A percentile compares a stretch with the other conserved stretches of the same genome.
phyloP scores from a whole-genome alignment of 345 rosid genomes.

The Eucalyptus decipiens region DNA sequence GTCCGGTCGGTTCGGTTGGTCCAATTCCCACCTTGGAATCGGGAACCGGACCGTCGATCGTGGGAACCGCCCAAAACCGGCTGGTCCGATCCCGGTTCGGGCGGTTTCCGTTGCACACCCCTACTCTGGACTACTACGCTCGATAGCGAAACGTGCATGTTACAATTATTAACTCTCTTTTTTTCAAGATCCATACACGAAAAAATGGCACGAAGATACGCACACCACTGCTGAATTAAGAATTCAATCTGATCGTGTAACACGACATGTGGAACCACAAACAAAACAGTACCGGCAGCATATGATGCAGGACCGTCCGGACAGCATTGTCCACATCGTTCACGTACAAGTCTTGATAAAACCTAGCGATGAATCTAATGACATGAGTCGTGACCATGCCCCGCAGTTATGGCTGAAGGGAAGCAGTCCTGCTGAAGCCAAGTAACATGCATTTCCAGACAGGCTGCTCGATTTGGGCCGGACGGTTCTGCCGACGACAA shows the following conservation, averaged over 20 bases:
- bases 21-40: too few species aligned
- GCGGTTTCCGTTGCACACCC: too few species aligned
- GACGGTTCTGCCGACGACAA: not conserved
- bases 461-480: not conserved
- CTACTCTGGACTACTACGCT: not conserved
- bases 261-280: not conserved
- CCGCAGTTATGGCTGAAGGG: not conserved
- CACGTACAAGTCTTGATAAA: not conserved
- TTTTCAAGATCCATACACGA: not conserved
- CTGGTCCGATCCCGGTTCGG: too few species aligned
- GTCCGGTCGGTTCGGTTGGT: too few species aligned
- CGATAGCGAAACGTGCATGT: not conserved
- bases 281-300: not conserved
- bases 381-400: not conserved
- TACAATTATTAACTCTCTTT: not conserved
- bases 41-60: too few species aligned
- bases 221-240: not conserved
- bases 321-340: not conserved
- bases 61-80: too few species aligned
- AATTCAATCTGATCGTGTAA: not conserved
- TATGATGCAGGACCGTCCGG: not conserved
- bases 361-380: not conserved
- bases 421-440: not conserved
- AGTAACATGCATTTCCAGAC: not conserved
- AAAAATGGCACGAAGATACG: not conserved